Percentiles rank a stretch among this genome's conserved stretches.
phyloP scores from a whole-genome alignment of 2,329 filamentous ascomycete species.

The Gremmenia infestans region DNA sequence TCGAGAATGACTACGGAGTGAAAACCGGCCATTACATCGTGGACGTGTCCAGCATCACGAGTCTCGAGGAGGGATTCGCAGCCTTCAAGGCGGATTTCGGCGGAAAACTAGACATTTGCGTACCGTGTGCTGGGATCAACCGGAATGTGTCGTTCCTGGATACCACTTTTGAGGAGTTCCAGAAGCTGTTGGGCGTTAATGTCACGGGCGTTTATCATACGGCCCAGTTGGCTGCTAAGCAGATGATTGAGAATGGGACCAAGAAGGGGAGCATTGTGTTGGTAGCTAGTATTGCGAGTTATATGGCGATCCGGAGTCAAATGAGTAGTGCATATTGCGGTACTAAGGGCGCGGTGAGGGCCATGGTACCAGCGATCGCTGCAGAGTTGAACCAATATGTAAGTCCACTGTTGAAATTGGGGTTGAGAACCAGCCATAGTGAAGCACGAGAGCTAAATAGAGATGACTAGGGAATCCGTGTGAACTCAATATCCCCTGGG shows the following conservation, averaged over 20 bases:
- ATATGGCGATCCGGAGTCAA: slow-evolving; percentile 46
- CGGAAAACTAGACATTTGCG: slow-evolving; percentile 38
- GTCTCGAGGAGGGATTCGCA: slow-evolving; percentile 30
- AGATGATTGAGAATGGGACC: slow-evolving; percentile 40
- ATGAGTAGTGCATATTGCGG: slow-evolving; percentile 43
- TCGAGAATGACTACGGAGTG: slow-evolving; percentile 38
- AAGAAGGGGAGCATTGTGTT: slow-evolving; percentile 48
- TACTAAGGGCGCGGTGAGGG: slow-evolving; percentile 42
- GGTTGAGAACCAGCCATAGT: background rate
- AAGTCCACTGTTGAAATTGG: background rate
- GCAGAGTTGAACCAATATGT: slow-evolving; percentile 37
- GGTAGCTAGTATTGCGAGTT: slow-evolving; percentile 48
- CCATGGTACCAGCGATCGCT: slow-evolving; percentile 44
- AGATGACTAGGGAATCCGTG: slow-evolving; percentile 36
- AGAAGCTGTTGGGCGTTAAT: slow-evolving; percentile 40
- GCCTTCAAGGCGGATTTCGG: slow-evolving; percentile 31
- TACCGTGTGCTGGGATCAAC: slow-evolving; percentile 43
- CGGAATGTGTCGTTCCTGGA: slow-evolving; percentile 41
- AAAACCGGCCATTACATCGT: slow-evolving; percentile 38
- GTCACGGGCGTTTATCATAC: slow-evolving; percentile 43
- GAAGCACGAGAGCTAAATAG: background rate
- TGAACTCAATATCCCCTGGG: slow-evolving; percentile 34
- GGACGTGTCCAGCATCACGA: slow-evolving; percentile 34
- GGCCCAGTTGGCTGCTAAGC: slow-evolving; percentile 32
- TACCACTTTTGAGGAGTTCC: slow-evolving; percentile 38